Evolutionary conservation across 139 green algal genomes (phyloP).

Genomic region (Chlorella sp.): DNA sequence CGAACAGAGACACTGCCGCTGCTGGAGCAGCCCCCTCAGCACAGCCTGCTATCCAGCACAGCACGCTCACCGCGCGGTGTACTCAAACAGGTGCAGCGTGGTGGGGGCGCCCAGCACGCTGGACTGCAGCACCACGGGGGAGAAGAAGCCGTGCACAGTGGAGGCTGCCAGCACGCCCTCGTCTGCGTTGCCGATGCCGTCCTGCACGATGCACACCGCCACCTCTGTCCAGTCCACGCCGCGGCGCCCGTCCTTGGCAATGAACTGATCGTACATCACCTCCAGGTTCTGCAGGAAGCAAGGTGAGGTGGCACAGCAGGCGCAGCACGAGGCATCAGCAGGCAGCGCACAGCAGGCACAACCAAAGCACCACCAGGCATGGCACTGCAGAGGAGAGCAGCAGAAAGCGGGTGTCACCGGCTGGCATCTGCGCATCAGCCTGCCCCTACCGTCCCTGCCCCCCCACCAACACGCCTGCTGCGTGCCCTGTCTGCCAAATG

Average conservation of each 20-base stretch:
- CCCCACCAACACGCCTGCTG: not conserved
- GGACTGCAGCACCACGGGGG: constrained; percentile 43
- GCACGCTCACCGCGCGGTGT: constrained; percentile 42
- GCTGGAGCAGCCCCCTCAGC: not conserved
- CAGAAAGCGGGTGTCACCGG: not conserved
- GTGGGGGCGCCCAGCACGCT: constrained; percentile 43
- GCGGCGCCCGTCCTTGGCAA: constrained; percentile 38
- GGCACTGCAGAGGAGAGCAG: not conserved
- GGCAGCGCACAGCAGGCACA: not conserved
- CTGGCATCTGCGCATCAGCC: not conserved
- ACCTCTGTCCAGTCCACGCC: constrained; percentile 59
- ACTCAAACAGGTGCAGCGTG: constrained; percentile 56
- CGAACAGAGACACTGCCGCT: no score
- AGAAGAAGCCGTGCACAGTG: constrained; percentile 53
- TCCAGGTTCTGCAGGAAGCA: constrained; percentile 42
- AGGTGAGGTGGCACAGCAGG: not conserved
- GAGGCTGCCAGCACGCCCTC: constrained; percentile 43
- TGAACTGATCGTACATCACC: constrained; percentile 51
- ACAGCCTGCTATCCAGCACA: not conserved
- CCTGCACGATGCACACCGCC: constrained; percentile 51
- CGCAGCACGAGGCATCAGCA: not conserved
- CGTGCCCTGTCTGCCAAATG: no score
- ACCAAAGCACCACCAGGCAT: not conserved
- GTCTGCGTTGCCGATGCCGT: constrained; percentile 41
- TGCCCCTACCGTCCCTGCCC: not conserved